Evolutionary conservation across 2,329 filamentous ascomycete species (phyloP).

Genomic region (Hypoxylon sp.): DNA sequence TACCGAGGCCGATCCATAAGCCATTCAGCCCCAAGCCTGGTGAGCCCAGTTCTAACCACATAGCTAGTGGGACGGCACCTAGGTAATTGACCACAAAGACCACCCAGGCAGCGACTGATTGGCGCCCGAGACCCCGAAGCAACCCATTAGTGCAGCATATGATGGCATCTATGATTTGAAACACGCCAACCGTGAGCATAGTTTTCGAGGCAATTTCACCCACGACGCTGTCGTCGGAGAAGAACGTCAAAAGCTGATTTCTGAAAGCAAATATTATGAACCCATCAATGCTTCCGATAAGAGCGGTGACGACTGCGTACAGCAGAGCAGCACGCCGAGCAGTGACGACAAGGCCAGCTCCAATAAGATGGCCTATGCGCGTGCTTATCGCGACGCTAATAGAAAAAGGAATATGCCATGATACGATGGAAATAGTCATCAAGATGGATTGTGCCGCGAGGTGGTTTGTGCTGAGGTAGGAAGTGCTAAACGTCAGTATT

Average conservation of each 20-base stretch:
- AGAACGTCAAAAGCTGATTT: slow-evolving; percentile 52
- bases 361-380: slow-evolving; percentile 61
- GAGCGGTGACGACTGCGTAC: slow-evolving; percentile 55
- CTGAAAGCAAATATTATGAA: slow-evolving; percentile 54
- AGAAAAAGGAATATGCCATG: slow-evolving; percentile 62
- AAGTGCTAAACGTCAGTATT: slow-evolving; percentile 62
- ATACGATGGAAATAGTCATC: slow-evolving; percentile 59
- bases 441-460: slow-evolving; percentile 61
- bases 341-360: slow-evolving; percentile 54
- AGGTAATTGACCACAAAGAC: slow-evolving; percentile 58
- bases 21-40: slow-evolving; percentile 54
- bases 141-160: slow-evolving; percentile 58
- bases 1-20: slow-evolving; percentile 56
- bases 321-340: slow-evolving; percentile 54
- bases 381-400: slow-evolving; percentile 61
- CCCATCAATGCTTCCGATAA: slow-evolving; percentile 56
- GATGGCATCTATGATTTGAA: slow-evolving; percentile 57
- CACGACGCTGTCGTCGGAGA: slow-evolving; percentile 54
- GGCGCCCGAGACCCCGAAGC: slow-evolving; percentile 59
- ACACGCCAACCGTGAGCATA: slow-evolving; percentile 54
- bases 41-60: slow-evolving; percentile 58
- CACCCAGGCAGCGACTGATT: slow-evolving; percentile 57
- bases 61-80: slow-evolving; percentile 57
- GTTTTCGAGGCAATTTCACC: slow-evolving; percentile 52
- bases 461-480: slow-evolving; percentile 61